Conservation (phyloP, 306 rosid genomes). For the Gastrolobium villosum region DNA sequence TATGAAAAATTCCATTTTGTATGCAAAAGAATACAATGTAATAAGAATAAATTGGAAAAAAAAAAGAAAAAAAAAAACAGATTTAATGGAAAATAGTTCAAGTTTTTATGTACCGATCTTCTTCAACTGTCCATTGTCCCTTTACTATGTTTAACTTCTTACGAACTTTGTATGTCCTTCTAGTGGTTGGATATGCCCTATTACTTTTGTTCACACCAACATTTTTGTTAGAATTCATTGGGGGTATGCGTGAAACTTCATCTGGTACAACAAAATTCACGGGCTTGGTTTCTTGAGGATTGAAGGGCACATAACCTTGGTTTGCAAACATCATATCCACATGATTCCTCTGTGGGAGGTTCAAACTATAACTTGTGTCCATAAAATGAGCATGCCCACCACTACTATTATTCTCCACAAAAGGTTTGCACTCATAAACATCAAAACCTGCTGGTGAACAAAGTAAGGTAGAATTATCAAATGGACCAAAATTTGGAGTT, state of each 20-base stretch:
- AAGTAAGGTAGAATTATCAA: conserved; percentile 40
- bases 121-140: conserved; percentile 93
- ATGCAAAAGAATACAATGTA: background rate
- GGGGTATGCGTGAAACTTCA: conserved; percentile 70
- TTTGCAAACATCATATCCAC: conserved; percentile 52
- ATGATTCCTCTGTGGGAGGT: conserved; percentile 53
- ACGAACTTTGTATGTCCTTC: conserved; percentile 53
- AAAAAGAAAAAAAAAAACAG: background rate
- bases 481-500: conserved; percentile 51
- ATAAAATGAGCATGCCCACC: conserved; percentile 54
- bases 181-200: conserved; percentile 40
- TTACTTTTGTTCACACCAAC: conserved; percentile 50
- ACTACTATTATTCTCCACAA: conserved; percentile 47
- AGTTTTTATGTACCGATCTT: conserved; percentile 71
- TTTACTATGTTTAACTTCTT: conserved; percentile 71
- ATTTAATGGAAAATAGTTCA: background rate
- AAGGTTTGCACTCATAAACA: conserved; percentile 62
- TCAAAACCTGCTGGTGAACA: conserved; percentile 47
- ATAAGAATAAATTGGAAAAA: background rate
- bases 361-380: conserved; percentile 63
- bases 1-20: background rate
- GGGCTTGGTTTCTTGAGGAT: conserved; percentile 57
- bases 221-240: conserved; percentile 55
- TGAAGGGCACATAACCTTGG: conserved; percentile 48
- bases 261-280: conserved; percentile 62